phyloP scores from a whole-genome alignment of 805 yeast genomes.

The Ogataea angusta region DNA sequence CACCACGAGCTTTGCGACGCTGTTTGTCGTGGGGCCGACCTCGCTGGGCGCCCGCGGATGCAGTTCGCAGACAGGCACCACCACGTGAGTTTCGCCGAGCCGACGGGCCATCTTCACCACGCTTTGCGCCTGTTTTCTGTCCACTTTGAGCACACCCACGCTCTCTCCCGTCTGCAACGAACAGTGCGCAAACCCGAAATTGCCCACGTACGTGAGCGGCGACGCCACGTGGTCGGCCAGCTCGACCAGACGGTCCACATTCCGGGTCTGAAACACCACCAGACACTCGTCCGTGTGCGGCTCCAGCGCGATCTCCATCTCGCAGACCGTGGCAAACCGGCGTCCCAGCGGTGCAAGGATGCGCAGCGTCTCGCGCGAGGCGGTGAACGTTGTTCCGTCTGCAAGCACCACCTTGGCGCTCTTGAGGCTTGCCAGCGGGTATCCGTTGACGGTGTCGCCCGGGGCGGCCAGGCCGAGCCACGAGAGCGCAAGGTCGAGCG shows the following conservation, averaged over 20 bases:
- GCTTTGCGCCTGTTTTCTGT: background rate
- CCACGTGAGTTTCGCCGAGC: background rate
- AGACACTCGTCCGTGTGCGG: constrained; percentile 1
- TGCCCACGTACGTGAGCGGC: constrained; percentile 5
- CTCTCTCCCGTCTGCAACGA: background rate
- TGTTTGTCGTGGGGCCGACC: background rate
- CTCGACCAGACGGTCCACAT: background rate
- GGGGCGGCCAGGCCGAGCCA: constrained; percentile 16
- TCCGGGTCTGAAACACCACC: background rate
- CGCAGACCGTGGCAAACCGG: constrained; percentile 17
- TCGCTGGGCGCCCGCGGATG: background rate
- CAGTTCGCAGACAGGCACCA: background rate
- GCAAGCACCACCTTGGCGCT: constrained; percentile 27
- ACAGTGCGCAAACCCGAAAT: background rate
- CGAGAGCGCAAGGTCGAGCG: constrained; percentile 21
- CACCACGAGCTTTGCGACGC: background rate
- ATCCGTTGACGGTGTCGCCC: constrained; percentile 5
- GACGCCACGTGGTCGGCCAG: background rate
- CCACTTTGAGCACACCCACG: background rate
- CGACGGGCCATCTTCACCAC: background rate
- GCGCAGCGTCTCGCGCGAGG: constrained; percentile 9
- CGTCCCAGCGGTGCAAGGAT: constrained; percentile 14
- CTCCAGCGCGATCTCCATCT: constrained; percentile 16
- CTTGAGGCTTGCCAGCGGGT: constrained; percentile 11
- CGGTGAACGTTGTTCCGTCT: constrained; percentile 24